Base-by-base conservation (phyloP, 805 yeast genomes). In the Ogataea ramenticola region DNA sequence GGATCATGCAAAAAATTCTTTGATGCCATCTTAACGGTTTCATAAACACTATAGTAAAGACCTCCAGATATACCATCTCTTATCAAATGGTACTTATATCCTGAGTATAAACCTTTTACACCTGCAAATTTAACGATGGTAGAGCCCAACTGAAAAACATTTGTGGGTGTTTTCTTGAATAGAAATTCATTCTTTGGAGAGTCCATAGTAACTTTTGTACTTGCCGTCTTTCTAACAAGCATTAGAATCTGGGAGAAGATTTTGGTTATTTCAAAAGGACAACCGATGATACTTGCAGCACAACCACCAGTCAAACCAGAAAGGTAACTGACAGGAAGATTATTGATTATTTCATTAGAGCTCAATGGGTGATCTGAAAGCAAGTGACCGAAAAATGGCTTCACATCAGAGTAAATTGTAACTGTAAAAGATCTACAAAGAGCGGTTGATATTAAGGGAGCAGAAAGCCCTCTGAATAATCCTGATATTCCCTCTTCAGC, bases 231-330 rank as follows among this genome's bases (percentile, higher is more conserved):
- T 62, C 59, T 57, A 7, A 75, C 76, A 36, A 78, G 55, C 20
- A 68, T 52, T n/a, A 71, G 80, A 33, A 87, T 75, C 60, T 87
- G 96, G 32, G 91, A 83, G 48, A 82, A 86, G 9, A 86, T 70
- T 60, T 87, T 88, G 40, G 91, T 80, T 62, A 86, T 77, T 60
- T 87, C 96, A 58, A 87, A 87, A 1, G 96, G 96, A 51, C 91
- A 83, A 3, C 89, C 85, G 59, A 80, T 77, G 6, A 72, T 31
- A 3, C 87, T 72, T 14, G 84, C 79, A 2, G 71, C 62, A 7
- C 75, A 75, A 5, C 96, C 96, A 0, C 93, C 78, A 0, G 77
- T 48, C 4, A 74, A 64, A 4, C 96, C 96, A 0, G 90, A 70
- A 1, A 67, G 36, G 43, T 79, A 69, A 46, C 68, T 53, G 47